Evolutionary conservation across 805 yeast genomes (phyloP).

Genomic region (Kazachstania taianensis): DNA sequence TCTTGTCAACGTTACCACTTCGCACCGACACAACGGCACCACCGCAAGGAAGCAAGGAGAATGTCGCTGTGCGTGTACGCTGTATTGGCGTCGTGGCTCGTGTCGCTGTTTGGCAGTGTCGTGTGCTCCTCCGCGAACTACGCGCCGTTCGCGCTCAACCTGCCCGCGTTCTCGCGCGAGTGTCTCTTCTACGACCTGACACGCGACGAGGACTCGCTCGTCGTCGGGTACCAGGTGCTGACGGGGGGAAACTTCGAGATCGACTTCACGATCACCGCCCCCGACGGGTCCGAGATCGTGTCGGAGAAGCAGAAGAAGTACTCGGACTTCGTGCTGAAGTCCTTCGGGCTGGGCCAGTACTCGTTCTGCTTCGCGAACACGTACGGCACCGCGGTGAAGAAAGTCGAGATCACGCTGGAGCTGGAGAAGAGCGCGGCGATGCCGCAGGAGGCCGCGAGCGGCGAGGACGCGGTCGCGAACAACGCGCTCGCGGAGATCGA

Average conservation of each 20-base stretch:
- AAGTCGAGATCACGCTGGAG: slow-evolving; percentile 51
- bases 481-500: slow-evolving; percentile 49
- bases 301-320: slow-evolving; percentile 49
- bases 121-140: slow-evolving; percentile 12
- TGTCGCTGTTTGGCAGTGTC: neutral
- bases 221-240: slow-evolving; percentile 41
- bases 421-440: slow-evolving; percentile 35
- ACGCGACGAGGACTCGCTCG: slow-evolving; percentile 32
- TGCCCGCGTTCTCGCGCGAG: slow-evolving; percentile 36
- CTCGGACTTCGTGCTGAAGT: slow-evolving; percentile 51
- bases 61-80: neutral
- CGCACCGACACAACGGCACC: neutral
- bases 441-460: slow-evolving; percentile 19
- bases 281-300: slow-evolving; percentile 39
- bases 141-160: slow-evolving; percentile 29
- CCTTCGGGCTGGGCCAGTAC: slow-evolving; percentile 51
- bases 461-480: slow-evolving; percentile 43
- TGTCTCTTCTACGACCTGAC: slow-evolving; percentile 33
- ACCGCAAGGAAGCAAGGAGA: neutral
- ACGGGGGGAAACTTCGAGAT: slow-evolving; percentile 62
- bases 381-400: slow-evolving; percentile 54
- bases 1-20: no score
- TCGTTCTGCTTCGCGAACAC: slow-evolving; percentile 57
- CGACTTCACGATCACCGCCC: slow-evolving; percentile 50
- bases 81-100: neutral